These are phyloP conservation scores for Metarhizium album DNA, from an alignment of 2,329 filamentous ascomycete species.

Conservation along the genomic window DNA sequence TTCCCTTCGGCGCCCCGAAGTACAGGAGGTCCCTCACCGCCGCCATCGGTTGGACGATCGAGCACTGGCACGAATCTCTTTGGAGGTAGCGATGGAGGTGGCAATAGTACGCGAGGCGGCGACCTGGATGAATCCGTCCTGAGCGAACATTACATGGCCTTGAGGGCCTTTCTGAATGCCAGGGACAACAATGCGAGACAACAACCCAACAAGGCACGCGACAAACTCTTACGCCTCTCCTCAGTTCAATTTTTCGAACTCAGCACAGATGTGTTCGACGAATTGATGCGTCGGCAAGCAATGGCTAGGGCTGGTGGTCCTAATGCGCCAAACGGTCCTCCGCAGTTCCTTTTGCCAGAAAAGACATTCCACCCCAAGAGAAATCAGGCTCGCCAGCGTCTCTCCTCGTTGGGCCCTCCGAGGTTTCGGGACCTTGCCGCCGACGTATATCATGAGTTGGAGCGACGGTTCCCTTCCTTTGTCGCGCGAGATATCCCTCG, in stretches of 20 bases:
- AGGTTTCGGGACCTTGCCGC: conserved; percentile 87
- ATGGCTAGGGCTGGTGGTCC: conserved; percentile 40
- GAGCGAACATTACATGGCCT: conserved; percentile 68
- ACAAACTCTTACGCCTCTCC: conserved; percentile 85
- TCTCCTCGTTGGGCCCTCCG: conserved; percentile 77
- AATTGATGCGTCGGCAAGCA: conserved; percentile 77
- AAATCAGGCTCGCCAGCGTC: conserved; percentile 92
- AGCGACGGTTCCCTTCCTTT: conserved; percentile 80
- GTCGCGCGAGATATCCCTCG: conserved; percentile 57
- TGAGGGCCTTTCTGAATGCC: conserved; percentile 67
- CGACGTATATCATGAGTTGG: conserved; percentile 91
- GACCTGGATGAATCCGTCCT: conserved; percentile 57
- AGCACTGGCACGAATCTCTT: conserved; percentile 70
- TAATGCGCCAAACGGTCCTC: conserved; percentile 44
- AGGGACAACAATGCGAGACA: conserved; percentile 66
- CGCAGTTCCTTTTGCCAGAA: conserved; percentile 71
- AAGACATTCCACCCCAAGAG: conserved; percentile 89
- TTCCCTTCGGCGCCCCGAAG: conserved; percentile 46
- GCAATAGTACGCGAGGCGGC: conserved; percentile 39
- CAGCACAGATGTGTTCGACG: conserved; percentile 95
- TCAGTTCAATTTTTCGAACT: conserved; percentile 93
- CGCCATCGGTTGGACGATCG: conserved; percentile 75
- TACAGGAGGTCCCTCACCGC: conserved; percentile 64
- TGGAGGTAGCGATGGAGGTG: conserved; percentile 55
- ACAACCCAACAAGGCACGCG: conserved; percentile 78